Evolutionary conservation across 352 stramenopile genomes (phyloP).

Genomic region (Thraustochytrium striatum): DNA sequence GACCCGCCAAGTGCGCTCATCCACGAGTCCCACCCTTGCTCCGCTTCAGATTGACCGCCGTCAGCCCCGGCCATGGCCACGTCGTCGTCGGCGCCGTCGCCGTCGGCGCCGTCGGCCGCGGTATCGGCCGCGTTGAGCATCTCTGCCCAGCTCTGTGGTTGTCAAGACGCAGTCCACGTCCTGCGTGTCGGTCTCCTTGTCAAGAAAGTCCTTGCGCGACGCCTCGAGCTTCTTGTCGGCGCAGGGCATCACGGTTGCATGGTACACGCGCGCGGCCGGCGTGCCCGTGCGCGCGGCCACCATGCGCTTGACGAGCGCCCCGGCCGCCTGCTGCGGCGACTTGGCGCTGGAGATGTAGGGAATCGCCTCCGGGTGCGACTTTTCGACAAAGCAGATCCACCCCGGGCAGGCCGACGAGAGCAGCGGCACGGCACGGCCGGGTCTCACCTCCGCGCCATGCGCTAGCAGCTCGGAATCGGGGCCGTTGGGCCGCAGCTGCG

Average conservation of each 20-base stretch:
- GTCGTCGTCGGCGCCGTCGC: conserved; percentile 59
- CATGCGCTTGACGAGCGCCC: conserved; percentile 46
- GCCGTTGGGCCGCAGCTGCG: conserved; percentile 3
- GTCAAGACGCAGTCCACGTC: conserved; percentile 92
- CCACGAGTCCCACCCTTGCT: conserved; percentile 59
- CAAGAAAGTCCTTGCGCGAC: conserved; percentile 71
- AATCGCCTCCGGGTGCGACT: conserved; percentile 86
- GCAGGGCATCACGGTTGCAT: conserved; percentile 95
- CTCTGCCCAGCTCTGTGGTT: conserved; percentile 65
- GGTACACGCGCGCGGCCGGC: conserved; percentile 71
- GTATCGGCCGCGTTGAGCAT: conserved; percentile 58
- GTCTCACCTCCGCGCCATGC: conserved; percentile 5
- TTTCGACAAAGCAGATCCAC: conserved; percentile 96
- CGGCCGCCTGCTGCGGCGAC: conserved; percentile 88
- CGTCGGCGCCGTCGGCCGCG: conserved; percentile 54
- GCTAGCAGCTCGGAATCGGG: background rate
- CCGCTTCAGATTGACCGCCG: conserved; percentile 62
- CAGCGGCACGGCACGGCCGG: conserved; percentile 74
- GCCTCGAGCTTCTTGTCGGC: conserved; percentile 98
- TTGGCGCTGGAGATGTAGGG: conserved; percentile 90
- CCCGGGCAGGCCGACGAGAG: conserved; percentile 91
- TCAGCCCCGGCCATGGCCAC: conserved; percentile 58
- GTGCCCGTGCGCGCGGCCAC: conserved; percentile 45
- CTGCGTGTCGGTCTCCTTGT: conserved; percentile 57
- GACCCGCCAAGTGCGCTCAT: conserved; percentile 59